Evolutionary conservation across 306 rosid genomes (phyloP).

Genomic region (Neltuma alba): DNA sequence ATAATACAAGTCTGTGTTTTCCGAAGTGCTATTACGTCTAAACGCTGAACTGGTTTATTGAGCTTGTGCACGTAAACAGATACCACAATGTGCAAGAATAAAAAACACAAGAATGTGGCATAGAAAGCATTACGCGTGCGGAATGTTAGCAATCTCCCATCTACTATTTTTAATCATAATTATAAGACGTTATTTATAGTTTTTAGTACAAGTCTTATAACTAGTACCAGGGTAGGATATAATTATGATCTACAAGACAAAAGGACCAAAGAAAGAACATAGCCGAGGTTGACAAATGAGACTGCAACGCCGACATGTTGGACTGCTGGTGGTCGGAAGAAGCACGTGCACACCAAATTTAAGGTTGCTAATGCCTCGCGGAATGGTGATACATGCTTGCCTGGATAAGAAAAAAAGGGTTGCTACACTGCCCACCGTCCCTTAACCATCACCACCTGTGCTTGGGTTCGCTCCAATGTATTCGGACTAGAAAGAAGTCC

Average conservation of each 20-base stretch:
- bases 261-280: neutral
- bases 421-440: neutral
- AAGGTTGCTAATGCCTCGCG: no score
- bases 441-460: neutral
- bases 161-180: no score
- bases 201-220: no score
- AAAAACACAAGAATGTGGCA: neutral
- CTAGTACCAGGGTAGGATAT: no score
- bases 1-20: neutral
- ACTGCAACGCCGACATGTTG: constrained; percentile 17
- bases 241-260: neutral
- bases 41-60: neutral
- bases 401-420: no score
- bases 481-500: neutral
- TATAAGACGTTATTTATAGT: no score
- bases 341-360: constrained; percentile 34
- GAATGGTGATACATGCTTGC: no score
- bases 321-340: constrained; percentile 1
- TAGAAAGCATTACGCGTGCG: neutral
- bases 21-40: no score
- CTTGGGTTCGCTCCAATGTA: neutral
- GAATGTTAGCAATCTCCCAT: neutral
- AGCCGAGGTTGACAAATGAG: constrained; percentile 28
- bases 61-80: neutral
- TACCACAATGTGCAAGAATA: neutral